Conservation (phyloP, 169 alveolate species). For the Cryptosporidium meleagridis region DNA sequence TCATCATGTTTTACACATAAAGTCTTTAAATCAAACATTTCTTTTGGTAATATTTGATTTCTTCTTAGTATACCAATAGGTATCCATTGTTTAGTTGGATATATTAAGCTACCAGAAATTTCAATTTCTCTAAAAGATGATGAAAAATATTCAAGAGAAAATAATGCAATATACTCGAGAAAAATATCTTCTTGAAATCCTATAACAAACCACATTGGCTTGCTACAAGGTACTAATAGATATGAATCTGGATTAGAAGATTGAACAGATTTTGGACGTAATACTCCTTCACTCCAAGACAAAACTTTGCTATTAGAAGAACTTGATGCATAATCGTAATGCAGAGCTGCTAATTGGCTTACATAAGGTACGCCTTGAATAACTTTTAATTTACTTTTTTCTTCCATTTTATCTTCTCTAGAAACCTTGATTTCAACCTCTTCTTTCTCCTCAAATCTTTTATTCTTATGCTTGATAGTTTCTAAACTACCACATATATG, state of each 20-base stretch:
- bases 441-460: not conserved
- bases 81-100: constrained; percentile 61
- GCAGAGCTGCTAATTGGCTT: constrained; percentile 51
- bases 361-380: constrained; percentile 56
- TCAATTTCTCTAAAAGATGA: constrained; percentile 68
- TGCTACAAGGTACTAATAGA: constrained; percentile 53
- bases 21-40: constrained; percentile 61
- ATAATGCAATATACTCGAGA: constrained; percentile 61
- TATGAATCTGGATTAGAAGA: constrained; percentile 74
- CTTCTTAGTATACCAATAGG: constrained; percentile 63
- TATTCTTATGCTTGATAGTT: not conserved
- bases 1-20: constrained; percentile 38
- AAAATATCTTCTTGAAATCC: constrained; percentile 69
- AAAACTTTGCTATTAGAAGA: constrained; percentile 53
- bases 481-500: constrained; percentile 22
- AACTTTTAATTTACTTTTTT: constrained; percentile 5
- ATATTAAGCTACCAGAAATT: constrained; percentile 53
- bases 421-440: not conserved
- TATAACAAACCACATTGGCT: constrained; percentile 71
- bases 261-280: constrained; percentile 66
- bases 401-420: not conserved
- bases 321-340: constrained; percentile 64
- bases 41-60: constrained; percentile 36
- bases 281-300: constrained; percentile 54
- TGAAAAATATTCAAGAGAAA: constrained; percentile 57